Conservation (phyloP, 1,284 basidiomycete species). For the Austropuccinia psidii region DNA sequence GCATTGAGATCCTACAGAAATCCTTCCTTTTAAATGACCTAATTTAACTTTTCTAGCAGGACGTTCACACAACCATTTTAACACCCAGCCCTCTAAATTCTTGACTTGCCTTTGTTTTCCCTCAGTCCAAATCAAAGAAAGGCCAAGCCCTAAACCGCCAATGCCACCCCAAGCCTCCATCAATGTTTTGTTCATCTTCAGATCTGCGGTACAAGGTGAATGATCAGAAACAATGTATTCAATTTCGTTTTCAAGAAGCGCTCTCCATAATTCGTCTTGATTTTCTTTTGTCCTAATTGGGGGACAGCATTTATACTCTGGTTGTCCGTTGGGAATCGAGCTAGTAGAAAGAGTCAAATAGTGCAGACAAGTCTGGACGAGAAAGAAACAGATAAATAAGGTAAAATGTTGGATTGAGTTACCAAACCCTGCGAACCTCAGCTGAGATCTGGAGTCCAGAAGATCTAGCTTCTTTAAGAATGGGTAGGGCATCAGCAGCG, state of each 20-base stretch:
- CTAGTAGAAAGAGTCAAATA: conserved; percentile 49
- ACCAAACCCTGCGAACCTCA: conserved; percentile 54
- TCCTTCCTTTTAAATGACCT: conserved; percentile 59
- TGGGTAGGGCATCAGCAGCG: conserved; percentile 66
- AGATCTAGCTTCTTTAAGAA: conserved; percentile 61
- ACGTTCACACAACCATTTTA: conserved; percentile 64
- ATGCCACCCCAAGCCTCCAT: conserved; percentile 91
- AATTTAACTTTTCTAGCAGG: conserved; percentile 73
- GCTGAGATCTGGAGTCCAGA: conserved; percentile 56
- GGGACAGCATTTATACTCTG: conserved; percentile 91
- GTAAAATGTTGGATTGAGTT: background rate
- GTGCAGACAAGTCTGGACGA: conserved; percentile 47
- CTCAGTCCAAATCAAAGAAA: conserved; percentile 79
- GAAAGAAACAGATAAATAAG: conserved; percentile 38
- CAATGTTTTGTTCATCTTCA: conserved; percentile 72
- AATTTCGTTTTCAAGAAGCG: conserved; percentile 67
- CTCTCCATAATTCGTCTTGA: conserved; percentile 67
- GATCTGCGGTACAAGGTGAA: conserved; percentile 71
- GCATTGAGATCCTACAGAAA: conserved; percentile 66
- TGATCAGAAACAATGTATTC: conserved; percentile 89
- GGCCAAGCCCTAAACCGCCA: conserved; percentile 72
- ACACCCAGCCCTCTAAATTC: conserved; percentile 57
- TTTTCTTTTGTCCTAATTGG: conserved; percentile 71
- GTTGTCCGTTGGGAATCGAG: conserved; percentile 57
- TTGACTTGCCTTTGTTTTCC: conserved; percentile 48